Base-by-base conservation (phyloP, 1,284 basidiomycete species). In the Tetrapyrgos nigripes region DNA sequence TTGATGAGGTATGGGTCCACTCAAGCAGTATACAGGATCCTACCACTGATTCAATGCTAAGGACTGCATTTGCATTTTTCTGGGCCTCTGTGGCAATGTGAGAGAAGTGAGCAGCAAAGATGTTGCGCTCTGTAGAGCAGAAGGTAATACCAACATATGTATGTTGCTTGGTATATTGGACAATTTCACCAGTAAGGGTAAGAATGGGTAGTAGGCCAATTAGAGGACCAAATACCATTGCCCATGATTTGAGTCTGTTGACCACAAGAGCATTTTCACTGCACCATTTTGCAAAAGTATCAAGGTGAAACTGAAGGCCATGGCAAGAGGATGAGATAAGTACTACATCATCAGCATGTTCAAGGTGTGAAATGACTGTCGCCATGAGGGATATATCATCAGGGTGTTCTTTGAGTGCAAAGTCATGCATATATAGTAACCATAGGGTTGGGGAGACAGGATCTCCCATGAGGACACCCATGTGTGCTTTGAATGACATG, bases 281-380 rank as follows among this genome's bases (percentile, higher is more conserved):
- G 14, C 31, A 33, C 31, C 31, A 33, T 33, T 33, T 33, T 8
- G 31, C 31, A 33, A 33, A 33, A 14, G 31, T 33, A 14, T 33
- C 31, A 33, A 33, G 31, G 14, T 33, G 31, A 14, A 33, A 33
- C 31, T 33, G 72, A 3, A 73, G 54, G 0, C 68, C 72, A 0
- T 37, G 29, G 0, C 51, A n/a, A 0, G 70, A 62, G 1, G 62
- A 65, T 3, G 70, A 72, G 29, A 72, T 58, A 1, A 75, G 48
- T 0, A 62, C 68, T 2, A 75, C 64, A 57, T 76, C 75, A 57
- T 76, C 74, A 0, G 67, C 68, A 27, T 69, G 70, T 26, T 65
- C 64, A 14, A 70, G 28, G 45, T 72, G 66, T 0, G 68, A 66
- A 4, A 75, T 58, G 1, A 35, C 49, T 1, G 35, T 33, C 0